phyloP scores from a whole-genome alignment of 2,329 filamentous ascomycete genomes.

The Verticillium dahliae region DNA sequence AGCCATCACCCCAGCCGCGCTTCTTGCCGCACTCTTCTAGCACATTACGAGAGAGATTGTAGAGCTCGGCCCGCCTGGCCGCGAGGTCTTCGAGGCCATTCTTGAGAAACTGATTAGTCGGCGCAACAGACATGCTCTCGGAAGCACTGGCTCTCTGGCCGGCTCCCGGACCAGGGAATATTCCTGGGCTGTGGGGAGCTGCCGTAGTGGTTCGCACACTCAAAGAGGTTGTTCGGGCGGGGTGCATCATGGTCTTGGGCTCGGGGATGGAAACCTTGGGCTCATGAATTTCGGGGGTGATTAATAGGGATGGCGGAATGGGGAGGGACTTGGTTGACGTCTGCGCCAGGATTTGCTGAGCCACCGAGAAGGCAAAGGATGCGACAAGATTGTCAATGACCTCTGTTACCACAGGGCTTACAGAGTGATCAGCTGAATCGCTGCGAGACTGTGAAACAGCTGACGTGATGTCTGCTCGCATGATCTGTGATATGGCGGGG shows the following conservation, averaged over 20 bases:
- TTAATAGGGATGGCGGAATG: conserved; percentile 54
- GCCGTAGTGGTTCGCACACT: conserved; percentile 30
- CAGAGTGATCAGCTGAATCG: conserved; percentile 23
- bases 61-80: conserved; percentile 74
- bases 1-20: conserved; percentile 70
- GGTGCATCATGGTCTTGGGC: conserved; percentile 66
- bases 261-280: conserved; percentile 58
- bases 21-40: conserved; percentile 68
- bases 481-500: conserved; percentile 68
- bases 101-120: conserved; percentile 45
- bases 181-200: conserved; percentile 40
- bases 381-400: conserved; percentile 68
- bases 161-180: conserved; percentile 42
- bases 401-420: conserved; percentile 35
- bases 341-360: conserved; percentile 70
- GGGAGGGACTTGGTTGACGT: conserved; percentile 64
- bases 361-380: conserved; percentile 71
- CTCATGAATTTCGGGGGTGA: conserved; percentile 41
- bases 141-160: conserved; percentile 26
- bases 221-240: conserved; percentile 57
- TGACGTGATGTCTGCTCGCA: conserved; percentile 70
- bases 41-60: conserved; percentile 71
- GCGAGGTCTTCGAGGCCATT: conserved; percentile 74
- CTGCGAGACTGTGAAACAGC: conserved; percentile 39
- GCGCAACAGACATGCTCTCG: conserved; percentile 28